phyloP scores from a whole-genome alignment of 2,329 filamentous ascomycete species.

The Bipolaris gigantea region DNA sequence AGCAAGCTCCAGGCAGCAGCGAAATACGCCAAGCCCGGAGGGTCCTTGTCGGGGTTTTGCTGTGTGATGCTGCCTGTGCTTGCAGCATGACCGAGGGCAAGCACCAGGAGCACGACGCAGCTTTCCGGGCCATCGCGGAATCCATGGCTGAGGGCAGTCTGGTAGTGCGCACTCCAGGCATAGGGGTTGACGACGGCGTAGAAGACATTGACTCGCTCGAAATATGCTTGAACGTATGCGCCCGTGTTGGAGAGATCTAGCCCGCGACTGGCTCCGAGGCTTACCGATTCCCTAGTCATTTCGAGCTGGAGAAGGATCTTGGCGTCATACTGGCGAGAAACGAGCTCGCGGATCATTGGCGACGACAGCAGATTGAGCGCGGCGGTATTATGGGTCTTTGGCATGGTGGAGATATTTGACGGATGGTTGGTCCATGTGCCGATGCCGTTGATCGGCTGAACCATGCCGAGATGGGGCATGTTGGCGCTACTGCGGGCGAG shows the following conservation, averaged over 20 bases:
- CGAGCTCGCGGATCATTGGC: slow-evolving; percentile 76
- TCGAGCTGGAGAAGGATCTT: slow-evolving; percentile 81
- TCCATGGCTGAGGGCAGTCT: slow-evolving; percentile 71
- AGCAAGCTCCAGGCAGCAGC: slow-evolving; percentile 77
- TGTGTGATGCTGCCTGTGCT: slow-evolving; percentile 75
- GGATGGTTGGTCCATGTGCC: slow-evolving; percentile 68
- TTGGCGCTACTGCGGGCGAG: slow-evolving; percentile 44
- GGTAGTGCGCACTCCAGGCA: slow-evolving; percentile 76
- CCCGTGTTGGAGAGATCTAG: slow-evolving; percentile 75
- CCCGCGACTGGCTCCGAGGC: slow-evolving; percentile 59
- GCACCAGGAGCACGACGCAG: slow-evolving; percentile 77
- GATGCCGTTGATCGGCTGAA: slow-evolving; percentile 58
- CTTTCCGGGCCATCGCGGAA: slow-evolving; percentile 80
- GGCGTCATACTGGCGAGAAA: slow-evolving; percentile 76
- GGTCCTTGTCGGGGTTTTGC: slow-evolving; percentile 67
- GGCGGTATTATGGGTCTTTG: slow-evolving; percentile 79
- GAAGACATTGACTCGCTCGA: slow-evolving; percentile 80
- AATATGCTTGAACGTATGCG: slow-evolving; percentile 77
- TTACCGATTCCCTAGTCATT: slow-evolving; percentile 75
- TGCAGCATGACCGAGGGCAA: slow-evolving; percentile 76
- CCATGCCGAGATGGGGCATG: slow-evolving; percentile 41
- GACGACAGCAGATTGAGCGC: slow-evolving; percentile 77
- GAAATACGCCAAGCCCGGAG: slow-evolving; percentile 77
- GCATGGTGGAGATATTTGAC: slow-evolving; percentile 80
- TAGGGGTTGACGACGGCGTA: slow-evolving; percentile 84